These are phyloP conservation scores for Ophiosphaerella narmari DNA, from an alignment of 2,329 filamentous ascomycete genomes.

Conservation along the genomic window DNA sequence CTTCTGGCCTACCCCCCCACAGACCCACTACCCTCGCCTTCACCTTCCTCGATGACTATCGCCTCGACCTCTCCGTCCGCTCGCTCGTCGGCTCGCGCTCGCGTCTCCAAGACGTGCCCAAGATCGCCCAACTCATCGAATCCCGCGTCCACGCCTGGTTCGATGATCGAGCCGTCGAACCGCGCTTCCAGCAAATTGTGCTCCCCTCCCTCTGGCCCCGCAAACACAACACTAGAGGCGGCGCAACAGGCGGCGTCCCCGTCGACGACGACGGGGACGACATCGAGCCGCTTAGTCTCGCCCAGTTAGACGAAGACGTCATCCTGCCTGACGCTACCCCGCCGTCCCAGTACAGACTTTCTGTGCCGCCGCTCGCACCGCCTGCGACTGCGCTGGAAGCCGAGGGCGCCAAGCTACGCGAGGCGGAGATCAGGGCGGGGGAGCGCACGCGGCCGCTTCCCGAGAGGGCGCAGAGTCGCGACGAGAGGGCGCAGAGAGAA, in stretches of 20 bases:
- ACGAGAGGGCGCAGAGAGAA: slow-evolving; percentile 9
- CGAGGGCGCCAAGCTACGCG: slow-evolving; percentile 43
- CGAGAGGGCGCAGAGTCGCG: slow-evolving; percentile 3
- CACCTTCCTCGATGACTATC: slow-evolving; percentile 88
- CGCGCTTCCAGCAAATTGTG: slow-evolving; percentile 84
- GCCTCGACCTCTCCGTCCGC: slow-evolving; percentile 79
- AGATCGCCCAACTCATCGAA: slow-evolving; percentile 84
- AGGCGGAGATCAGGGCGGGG: slow-evolving; percentile 43
- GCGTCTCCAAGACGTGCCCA: slow-evolving; percentile 81
- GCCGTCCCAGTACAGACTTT: neutral
- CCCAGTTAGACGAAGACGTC: slow-evolving; percentile 8
- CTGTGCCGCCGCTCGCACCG: neutral
- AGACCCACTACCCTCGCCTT: slow-evolving; percentile 87
- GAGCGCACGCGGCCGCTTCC: slow-evolving; percentile 20
- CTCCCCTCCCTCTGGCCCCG: slow-evolving; percentile 82
- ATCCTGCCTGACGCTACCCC: slow-evolving; percentile 6
- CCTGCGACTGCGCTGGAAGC: slow-evolving; percentile 21
- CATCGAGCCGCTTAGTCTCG: slow-evolving; percentile 17
- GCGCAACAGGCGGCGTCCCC: slow-evolving; percentile 57
- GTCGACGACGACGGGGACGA: slow-evolving; percentile 20
- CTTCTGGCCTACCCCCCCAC: slow-evolving; percentile 31
- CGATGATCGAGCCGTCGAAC: slow-evolving; percentile 83
- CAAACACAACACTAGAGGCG: slow-evolving; percentile 80
- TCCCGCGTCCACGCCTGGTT: slow-evolving; percentile 83
- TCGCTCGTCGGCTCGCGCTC: slow-evolving; percentile 80